A percentile compares a stretch with the other conserved stretches of the same genome.
Conservation (phyloP, 164 flowering plant species). For the Nymphaea thermarum region DNA sequence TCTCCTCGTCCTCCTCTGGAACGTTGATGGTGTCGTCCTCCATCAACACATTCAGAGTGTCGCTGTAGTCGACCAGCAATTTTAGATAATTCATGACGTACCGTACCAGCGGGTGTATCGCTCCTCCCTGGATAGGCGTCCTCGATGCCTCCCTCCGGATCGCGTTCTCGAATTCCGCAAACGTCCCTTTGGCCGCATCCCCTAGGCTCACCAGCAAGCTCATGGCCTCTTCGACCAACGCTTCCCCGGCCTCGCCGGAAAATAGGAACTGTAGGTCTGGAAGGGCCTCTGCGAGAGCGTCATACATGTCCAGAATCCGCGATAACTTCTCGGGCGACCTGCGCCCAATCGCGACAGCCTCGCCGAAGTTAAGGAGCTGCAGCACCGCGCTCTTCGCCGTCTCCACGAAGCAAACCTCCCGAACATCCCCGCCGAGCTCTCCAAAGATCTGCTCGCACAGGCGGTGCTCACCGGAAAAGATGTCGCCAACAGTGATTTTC, state of each 20-base stretch:
- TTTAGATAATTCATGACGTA: constrained; percentile 84
- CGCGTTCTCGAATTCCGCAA: constrained; percentile 70
- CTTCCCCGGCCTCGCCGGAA: constrained; percentile 22
- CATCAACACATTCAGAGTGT: constrained; percentile 43
- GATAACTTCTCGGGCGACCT: constrained; percentile 58
- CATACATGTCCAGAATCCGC: constrained; percentile 78
- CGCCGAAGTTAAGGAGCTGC: constrained; percentile 71
- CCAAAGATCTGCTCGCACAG: constrained; percentile 62
- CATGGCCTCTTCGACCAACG: constrained; percentile 38
- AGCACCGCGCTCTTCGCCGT: constrained; percentile 55
- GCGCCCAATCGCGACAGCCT: constrained; percentile 56
- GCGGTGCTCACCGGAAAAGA: constrained; percentile 50
- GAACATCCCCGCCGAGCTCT: constrained; percentile 26
- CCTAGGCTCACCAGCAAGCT: constrained; percentile 47
- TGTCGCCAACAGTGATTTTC: constrained; percentile 45
- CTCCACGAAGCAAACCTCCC: constrained; percentile 61
- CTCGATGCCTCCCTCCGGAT: constrained; percentile 44
- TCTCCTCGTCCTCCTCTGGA: constrained; percentile 15
- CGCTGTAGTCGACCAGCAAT: constrained; percentile 62
- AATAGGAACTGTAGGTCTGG: constrained; percentile 41
- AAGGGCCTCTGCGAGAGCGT: constrained; percentile 31
- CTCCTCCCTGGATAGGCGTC: constrained; percentile 52
- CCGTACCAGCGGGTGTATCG: constrained; percentile 64
- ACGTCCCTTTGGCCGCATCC: constrained; percentile 58
- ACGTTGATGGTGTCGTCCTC: constrained; percentile 8